phyloP scores from a whole-genome alignment of 331 rosid species.

The Stylosanthes scabra region DNA sequence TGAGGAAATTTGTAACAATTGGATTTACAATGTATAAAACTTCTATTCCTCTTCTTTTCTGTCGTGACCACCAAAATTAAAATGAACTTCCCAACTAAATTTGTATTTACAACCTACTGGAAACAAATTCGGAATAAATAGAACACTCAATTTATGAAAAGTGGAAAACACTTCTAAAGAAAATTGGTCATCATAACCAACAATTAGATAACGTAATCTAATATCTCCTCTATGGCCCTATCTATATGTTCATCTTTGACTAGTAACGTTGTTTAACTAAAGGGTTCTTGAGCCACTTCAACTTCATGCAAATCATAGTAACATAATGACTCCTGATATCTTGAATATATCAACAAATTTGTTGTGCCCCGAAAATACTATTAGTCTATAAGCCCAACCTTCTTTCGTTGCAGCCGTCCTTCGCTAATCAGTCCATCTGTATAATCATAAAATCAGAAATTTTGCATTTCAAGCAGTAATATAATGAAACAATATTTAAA shows the following conservation, averaged over 20 bases:
- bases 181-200: constrained; percentile 26
- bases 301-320: constrained; percentile 26
- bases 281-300: constrained; percentile 17
- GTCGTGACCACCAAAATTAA: constrained; percentile 19
- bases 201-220: constrained; percentile 30
- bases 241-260: constrained; percentile 29
- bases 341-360: constrained; percentile 70
- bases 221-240: constrained; percentile 19
- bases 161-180: constrained; percentile 13
- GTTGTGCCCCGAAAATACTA: constrained; percentile 89
- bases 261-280: constrained; percentile 17
- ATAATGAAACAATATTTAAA: constrained; percentile 6
- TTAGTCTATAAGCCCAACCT: constrained; percentile 79
- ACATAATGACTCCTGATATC: constrained; percentile 68
- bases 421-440: constrained; percentile 96
- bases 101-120: constrained; percentile 32
- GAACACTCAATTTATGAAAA: constrained; percentile 8
- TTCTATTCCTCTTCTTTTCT: too few relatives aligned
- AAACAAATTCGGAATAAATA: constrained; percentile 4
- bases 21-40: too few relatives aligned
- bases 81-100: constrained; percentile 9
- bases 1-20: too few relatives aligned
- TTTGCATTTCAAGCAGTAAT: constrained; percentile 5
- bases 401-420: constrained; percentile 81
- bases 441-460: constrained; percentile 29